A percentile compares a stretch with the other conserved stretches of the same genome.
Evolutionary conservation across 371 early-diverging fungal genomes (phyloP).

Genomic region (Rhizopus sp.): DNA sequence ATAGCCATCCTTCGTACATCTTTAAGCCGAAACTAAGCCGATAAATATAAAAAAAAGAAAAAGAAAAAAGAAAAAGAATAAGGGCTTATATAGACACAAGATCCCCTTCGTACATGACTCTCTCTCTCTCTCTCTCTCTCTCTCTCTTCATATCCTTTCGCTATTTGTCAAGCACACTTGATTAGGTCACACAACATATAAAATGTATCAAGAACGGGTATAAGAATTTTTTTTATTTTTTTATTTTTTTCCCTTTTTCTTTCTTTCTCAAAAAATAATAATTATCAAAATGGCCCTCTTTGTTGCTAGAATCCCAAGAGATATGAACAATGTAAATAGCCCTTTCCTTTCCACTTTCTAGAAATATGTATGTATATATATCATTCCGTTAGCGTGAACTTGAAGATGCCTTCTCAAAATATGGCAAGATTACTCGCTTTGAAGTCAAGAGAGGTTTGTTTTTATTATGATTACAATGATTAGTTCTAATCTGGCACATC

Average conservation of each 20-base stretch:
- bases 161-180: neutral
- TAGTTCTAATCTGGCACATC: constrained; percentile 19
- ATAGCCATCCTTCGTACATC: constrained; percentile 23
- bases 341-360: neutral
- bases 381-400: constrained; percentile 54
- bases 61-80: constrained; percentile 5
- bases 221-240: constrained; percentile 4
- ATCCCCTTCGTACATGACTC: too few relatives aligned
- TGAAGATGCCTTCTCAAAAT: constrained; percentile 73
- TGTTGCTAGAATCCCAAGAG: constrained; percentile 42
- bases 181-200: constrained; percentile 8
- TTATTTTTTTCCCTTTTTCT: constrained; percentile 6
- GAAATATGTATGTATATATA: too few relatives aligned
- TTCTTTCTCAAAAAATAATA: constrained; percentile 2
- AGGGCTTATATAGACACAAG: too few relatives aligned
- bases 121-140: too few relatives aligned
- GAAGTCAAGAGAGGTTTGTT: constrained; percentile 62
- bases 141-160: too few relatives aligned
- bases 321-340: constrained; percentile 35
- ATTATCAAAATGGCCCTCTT: constrained; percentile 40
- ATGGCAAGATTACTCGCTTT: constrained; percentile 73
- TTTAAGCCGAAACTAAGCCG: neutral
- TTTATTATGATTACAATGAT: neutral
- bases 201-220: neutral
- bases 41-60: constrained; percentile 6